Percentiles rank a stretch among this genome's conserved stretches.
Conservation (phyloP, 1,284 basidiomycete species). For the Ceratobasidium sp. region DNA sequence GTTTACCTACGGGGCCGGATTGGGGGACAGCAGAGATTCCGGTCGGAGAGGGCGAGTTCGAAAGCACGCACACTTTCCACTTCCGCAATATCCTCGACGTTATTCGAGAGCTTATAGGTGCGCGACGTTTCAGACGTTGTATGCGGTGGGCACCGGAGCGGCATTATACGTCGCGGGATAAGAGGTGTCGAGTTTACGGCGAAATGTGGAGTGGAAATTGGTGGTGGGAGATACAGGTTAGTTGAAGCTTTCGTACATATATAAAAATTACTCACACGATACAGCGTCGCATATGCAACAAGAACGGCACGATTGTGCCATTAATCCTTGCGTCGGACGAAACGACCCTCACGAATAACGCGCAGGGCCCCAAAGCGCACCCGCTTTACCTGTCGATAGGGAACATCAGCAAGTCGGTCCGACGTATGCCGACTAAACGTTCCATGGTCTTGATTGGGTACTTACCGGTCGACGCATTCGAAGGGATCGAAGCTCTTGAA, state of each 20-base stretch:
- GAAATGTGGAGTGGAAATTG: conserved; percentile 34
- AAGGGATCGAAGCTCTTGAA: background rate
- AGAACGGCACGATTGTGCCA: conserved; percentile 3
- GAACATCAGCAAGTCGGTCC: conserved; percentile 35
- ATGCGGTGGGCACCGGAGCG: conserved; percentile 13
- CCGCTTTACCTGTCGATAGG: conserved; percentile 24
- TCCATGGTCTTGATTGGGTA: conserved; percentile 36
- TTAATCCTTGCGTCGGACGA: background rate
- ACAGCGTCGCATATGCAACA: background rate
- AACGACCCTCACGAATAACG: background rate
- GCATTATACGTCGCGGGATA: conserved; percentile 1
- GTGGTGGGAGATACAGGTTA: conserved; percentile 31
- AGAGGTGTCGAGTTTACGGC: background rate
- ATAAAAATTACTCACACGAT: background rate
- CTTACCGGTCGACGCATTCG: conserved; percentile 24
- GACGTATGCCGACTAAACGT: conserved; percentile 22
- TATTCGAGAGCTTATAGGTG: background rate
- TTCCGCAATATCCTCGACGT: conserved; percentile 12
- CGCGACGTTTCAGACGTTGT: background rate
- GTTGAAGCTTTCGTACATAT: background rate
- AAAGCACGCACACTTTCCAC: background rate
- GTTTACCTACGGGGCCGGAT: conserved; percentile 16
- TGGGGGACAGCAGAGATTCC: conserved; percentile 3
- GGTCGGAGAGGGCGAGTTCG: background rate
- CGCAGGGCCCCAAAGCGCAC: background rate